These are phyloP conservation scores for Kazachstania psychrophila DNA, from an alignment of 805 yeast genomes.

Conservation along the genomic window DNA sequence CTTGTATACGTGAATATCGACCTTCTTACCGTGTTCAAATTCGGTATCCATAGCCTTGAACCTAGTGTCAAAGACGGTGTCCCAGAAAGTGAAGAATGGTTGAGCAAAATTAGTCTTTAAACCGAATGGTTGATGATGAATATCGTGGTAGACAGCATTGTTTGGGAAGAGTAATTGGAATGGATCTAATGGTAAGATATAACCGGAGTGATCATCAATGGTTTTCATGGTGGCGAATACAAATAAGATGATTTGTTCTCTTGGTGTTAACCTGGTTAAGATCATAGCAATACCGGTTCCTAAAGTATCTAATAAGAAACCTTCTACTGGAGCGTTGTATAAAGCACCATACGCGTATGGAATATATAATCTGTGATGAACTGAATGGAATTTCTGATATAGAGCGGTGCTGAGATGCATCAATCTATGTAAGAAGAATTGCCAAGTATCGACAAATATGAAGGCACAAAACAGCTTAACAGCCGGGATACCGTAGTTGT, in stretches of 20 bases:
- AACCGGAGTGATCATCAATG: constrained; percentile 98
- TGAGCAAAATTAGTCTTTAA: constrained; percentile 88
- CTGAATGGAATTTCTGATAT: constrained; percentile 79
- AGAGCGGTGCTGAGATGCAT: constrained; percentile 78
- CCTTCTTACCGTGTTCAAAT: constrained; percentile 45
- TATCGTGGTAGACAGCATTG: constrained; percentile 91
- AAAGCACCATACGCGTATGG: constrained; percentile 97
- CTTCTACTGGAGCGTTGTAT: constrained; percentile 90
- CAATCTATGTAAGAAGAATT: constrained; percentile 75
- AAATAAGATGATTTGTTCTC: constrained; percentile 67
- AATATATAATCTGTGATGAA: constrained; percentile 89
- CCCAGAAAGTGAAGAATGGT: constrained; percentile 96
- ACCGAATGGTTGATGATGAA: constrained; percentile 95
- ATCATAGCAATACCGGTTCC: constrained; percentile 84
- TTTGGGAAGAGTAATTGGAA: constrained; percentile 90
- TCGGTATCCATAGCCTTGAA: constrained; percentile 38
- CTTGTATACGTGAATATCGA: constrained; percentile 50
- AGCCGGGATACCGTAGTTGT: constrained; percentile 55
- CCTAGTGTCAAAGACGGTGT: constrained; percentile 57
- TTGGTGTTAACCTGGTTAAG: constrained; percentile 52
- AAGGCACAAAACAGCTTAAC: constrained; percentile 56
- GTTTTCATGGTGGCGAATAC: constrained; percentile 92
- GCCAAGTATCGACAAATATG: constrained; percentile 86
- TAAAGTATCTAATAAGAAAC: constrained; percentile 79
- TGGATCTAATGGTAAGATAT: constrained; percentile 81